Evolutionary conservation across 2,329 filamentous ascomycete species (phyloP), one percentile per base, ranked within the genome.

Genomic region (Xylaria sp.): DNA sequence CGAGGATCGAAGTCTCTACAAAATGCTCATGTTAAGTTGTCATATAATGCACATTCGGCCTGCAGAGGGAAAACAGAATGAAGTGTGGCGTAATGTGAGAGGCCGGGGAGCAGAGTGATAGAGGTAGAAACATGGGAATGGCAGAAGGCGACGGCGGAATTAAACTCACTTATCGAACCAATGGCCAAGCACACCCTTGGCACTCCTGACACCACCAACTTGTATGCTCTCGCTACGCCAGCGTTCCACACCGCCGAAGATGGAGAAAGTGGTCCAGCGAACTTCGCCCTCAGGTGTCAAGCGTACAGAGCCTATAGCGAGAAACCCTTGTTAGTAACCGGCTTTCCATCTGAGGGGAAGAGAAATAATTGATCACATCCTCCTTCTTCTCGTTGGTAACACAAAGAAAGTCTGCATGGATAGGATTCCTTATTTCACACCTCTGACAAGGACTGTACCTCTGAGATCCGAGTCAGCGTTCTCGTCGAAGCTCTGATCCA

Each of bases 161-260:
- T 1, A 32, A 75, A 75, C 82, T 70, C 81, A 90, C 88, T 89
- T 90, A 74, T 93, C 91, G 75, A 94, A 94, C 92, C 92, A 95
- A 61, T 89, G 90, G 0, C 92, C 92, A 1, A 94, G 76, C 0
- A 94, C 88, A 0, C 92, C 92, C 8, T 91, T 85, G 7, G 86
- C 88, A 6, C 90, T 90, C 58, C 83, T 81, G 1, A 89, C 74
- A 0, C 92, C 92, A 12, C 92, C 92, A 5, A 94, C 80, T 78
- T 95, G 92, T 6, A 94, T 84, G 9, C 91, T 88, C 80, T 95
- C 92, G 75, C 89, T 92, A n/a, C 88, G 86, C 92, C 92, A 94
- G 25, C 91, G 83, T 75, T 92, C 89, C 72, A 92, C 85, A 57
- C 90, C 89, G 73, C 85, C 81, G 71, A 85, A 84, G 13, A 93